Conservation (phyloP, 2,329 filamentous ascomycete species). For the Penicillium sp. region DNA sequence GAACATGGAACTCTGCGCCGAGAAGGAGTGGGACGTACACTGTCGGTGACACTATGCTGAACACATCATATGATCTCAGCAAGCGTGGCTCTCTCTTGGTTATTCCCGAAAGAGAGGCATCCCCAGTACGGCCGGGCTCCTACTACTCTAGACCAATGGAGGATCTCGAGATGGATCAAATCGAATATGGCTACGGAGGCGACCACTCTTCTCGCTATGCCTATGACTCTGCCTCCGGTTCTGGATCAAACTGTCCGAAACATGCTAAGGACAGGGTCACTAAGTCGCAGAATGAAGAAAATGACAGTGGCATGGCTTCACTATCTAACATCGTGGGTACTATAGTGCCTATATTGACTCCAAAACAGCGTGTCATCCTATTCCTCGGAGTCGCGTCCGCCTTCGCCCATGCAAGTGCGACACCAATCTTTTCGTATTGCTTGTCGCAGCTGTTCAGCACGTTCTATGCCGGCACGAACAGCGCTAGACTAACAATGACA, state of each 20-base stretch:
- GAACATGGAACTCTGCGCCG: slow-evolving; percentile 1
- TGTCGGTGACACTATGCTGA: background rate
- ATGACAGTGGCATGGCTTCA: slow-evolving; percentile 20
- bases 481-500: slow-evolving; percentile 54
- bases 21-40: background rate
- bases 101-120: background rate
- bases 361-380: slow-evolving; percentile 56
- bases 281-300: slow-evolving; percentile 2
- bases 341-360: slow-evolving; percentile 66
- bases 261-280: background rate
- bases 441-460: slow-evolving; percentile 72
- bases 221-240: background rate
- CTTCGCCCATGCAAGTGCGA: slow-evolving; percentile 64
- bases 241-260: background rate
- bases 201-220: background rate
- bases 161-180: slow-evolving; percentile 16
- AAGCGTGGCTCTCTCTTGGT: slow-evolving; percentile 4
- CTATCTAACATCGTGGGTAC: slow-evolving; percentile 64
- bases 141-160: background rate
- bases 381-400: slow-evolving; percentile 63
- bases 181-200: background rate
- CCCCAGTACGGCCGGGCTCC: background rate
- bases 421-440: slow-evolving; percentile 74
- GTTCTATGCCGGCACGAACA: slow-evolving; percentile 61
- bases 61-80: background rate